phyloP scores from a whole-genome alignment of 495 filamentous ascomycete species.

The Daldinia decipiens region DNA sequence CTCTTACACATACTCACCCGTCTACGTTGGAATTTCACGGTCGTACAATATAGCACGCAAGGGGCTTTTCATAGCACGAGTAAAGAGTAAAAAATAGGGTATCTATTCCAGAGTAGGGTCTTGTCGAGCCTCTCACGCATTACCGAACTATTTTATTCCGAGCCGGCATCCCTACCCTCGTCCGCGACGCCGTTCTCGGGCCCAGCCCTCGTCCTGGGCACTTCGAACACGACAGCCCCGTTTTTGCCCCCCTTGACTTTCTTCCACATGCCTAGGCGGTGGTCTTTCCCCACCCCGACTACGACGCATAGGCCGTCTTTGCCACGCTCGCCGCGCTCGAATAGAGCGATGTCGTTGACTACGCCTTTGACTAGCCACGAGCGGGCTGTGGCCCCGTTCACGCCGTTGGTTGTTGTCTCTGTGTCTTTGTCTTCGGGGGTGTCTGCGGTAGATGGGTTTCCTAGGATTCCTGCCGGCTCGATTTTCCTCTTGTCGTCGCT shows the following conservation, averaged over 20 bases:
- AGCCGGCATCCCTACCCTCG: neutral
- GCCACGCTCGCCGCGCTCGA: slow-evolving; percentile 76
- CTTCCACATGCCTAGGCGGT: slow-evolving; percentile 81
- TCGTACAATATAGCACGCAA: neutral
- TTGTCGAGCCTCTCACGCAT: slow-evolving; percentile 19
- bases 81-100: slow-evolving; percentile 35
- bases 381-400: slow-evolving; percentile 19
- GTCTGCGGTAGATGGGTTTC: slow-evolving; percentile 42
- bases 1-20: neutral
- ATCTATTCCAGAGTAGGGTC: slow-evolving; percentile 40
- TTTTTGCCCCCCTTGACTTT: slow-evolving; percentile 71
- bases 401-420: slow-evolving; percentile 21
- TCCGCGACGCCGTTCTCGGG: slow-evolving; percentile 40
- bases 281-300: slow-evolving; percentile 85
- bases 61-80: neutral
- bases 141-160: slow-evolving; percentile 23
- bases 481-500: slow-evolving; percentile 84
- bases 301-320: slow-evolving; percentile 82
- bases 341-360: slow-evolving; percentile 84
- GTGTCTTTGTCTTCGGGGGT: slow-evolving; percentile 5
- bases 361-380: slow-evolving; percentile 69
- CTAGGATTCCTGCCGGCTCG: slow-evolving; percentile 74
- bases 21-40: neutral
- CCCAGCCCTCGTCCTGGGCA: slow-evolving; percentile 61
- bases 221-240: slow-evolving; percentile 81